Conservation (phyloP, 768 basidiomycete species). For the Cystofilobasidium bisporidii region DNA sequence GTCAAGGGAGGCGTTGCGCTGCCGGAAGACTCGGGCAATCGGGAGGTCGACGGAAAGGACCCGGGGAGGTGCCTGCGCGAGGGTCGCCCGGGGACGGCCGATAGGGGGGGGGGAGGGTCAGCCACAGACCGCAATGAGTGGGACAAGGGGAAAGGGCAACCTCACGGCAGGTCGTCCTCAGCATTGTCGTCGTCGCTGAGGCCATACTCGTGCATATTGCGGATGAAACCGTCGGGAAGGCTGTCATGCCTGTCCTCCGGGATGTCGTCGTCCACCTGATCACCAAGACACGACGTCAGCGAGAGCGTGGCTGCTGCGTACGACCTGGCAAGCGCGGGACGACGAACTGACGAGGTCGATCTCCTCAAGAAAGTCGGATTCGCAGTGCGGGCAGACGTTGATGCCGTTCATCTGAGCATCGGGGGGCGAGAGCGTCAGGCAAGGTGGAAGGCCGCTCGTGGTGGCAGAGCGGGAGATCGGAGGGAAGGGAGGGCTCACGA, state of each 20-base stretch:
- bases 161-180: neutral
- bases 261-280: neutral
- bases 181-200: neutral
- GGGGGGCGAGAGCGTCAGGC: neutral
- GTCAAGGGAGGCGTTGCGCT: neutral
- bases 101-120: too few relatives aligned
- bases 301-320: neutral
- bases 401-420: slow-evolving; percentile 2
- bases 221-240: neutral
- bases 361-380: slow-evolving; percentile 19
- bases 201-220: neutral
- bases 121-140: too few relatives aligned
- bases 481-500: neutral
- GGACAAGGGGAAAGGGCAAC: too few relatives aligned
- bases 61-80: slow-evolving; percentile 3
- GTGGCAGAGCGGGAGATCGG: neutral
- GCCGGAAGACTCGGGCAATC: neutral
- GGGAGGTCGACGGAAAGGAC: slow-evolving; percentile 10
- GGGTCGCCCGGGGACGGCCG: too few relatives aligned
- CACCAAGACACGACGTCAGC: neutral
- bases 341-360: neutral
- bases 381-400: slow-evolving; percentile 8
- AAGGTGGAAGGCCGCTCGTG: too few relatives aligned
- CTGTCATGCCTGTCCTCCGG: too few relatives aligned
- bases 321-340: neutral